phyloP scores from a whole-genome alignment of 2,329 filamentous ascomycete species.

The Pseudocercospora pini-densiflorae region DNA sequence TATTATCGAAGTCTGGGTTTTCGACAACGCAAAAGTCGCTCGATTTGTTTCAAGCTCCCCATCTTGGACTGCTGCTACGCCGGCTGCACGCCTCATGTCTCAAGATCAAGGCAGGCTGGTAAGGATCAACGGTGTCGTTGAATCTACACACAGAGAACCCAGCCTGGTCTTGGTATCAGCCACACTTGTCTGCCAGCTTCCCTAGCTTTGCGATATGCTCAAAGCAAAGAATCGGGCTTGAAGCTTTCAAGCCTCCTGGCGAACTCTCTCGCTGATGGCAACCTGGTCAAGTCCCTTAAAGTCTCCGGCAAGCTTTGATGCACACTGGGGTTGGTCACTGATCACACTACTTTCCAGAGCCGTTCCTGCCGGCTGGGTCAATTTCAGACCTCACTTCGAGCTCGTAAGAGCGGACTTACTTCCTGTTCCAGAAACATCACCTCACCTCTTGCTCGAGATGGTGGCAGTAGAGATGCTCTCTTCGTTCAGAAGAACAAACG shows the following conservation, averaged over 20 bases:
- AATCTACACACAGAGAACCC: background rate
- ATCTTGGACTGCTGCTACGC: background rate
- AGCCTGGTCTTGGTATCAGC: slow-evolving; percentile 1
- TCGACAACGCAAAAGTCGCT: background rate
- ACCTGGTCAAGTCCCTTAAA: slow-evolving; percentile 1
- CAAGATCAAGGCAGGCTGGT: background rate
- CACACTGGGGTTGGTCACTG: background rate
- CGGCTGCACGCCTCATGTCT: background rate
- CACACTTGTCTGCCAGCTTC: background rate
- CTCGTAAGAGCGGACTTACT: background rate
- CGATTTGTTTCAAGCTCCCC: background rate
- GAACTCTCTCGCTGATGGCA: background rate
- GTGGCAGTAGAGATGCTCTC: background rate
- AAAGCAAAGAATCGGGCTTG: background rate
- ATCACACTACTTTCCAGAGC: background rate
- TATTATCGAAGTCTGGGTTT: background rate
- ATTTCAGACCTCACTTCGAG: background rate
- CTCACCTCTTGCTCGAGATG: background rate
- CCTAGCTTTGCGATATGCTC: slow-evolving; percentile 4
- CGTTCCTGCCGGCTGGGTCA: slow-evolving; percentile 4
- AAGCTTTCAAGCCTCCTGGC: slow-evolving; percentile 1
- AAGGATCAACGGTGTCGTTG: background rate
- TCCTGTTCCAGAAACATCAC: background rate
- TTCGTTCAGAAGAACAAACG: background rate
- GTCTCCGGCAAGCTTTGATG: slow-evolving; percentile 8